Conservation (phyloP, 179 eudicot species). For the Gypsophila paniculata region DNA sequence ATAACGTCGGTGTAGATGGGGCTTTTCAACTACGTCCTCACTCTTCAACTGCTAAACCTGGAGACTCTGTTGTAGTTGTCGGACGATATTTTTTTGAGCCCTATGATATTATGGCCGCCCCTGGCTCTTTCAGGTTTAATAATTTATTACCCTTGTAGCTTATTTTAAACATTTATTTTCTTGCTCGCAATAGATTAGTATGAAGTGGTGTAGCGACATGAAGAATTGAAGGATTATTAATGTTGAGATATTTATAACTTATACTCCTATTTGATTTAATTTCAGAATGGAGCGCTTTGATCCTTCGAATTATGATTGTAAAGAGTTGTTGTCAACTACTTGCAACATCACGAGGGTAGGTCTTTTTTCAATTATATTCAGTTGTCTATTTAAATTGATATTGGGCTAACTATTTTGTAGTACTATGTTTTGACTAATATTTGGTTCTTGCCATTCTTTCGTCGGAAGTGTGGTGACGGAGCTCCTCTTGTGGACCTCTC, state of each 20-base stretch:
- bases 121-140: background rate
- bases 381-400: background rate
- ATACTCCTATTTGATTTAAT: background rate
- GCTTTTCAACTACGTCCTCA: background rate
- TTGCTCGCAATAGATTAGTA: no score
- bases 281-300: background rate
- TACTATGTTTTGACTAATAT: no score
- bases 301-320: background rate
- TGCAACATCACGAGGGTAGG: background rate
- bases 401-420: background rate
- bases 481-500: background rate
- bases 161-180: background rate
- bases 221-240: background rate
- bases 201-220: no score
- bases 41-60: background rate
- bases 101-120: background rate
- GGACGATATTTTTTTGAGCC: background rate
- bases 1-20: background rate
- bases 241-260: no score
- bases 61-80: background rate
- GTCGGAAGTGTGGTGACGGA: background rate
- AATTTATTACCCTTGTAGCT: background rate
- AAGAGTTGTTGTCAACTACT: background rate
- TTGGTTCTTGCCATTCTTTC: no score
- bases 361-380: background rate